Conservation (phyloP, 108 stramenopile genomes). For the Cyclotella baltica region DNA sequence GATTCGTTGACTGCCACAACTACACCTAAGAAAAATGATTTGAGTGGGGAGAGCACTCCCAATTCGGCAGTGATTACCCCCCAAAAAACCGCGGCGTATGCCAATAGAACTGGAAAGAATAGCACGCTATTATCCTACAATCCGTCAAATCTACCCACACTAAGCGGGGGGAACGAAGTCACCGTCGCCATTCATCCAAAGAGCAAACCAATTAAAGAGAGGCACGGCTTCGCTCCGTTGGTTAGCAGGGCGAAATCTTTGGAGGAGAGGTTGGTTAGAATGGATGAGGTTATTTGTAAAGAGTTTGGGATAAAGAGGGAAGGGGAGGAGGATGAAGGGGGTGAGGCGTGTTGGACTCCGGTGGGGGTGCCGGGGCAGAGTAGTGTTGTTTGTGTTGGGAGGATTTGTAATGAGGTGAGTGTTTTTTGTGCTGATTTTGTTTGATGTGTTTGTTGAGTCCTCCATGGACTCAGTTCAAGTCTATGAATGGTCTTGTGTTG, state of each 20-base stretch:
- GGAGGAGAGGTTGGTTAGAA: slow-evolving; percentile 71
- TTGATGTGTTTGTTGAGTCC: not conserved
- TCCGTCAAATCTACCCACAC: not conserved
- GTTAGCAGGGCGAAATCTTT: slow-evolving; percentile 80
- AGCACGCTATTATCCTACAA: not conserved
- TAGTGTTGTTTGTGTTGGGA: slow-evolving; percentile 81
- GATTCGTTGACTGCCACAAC: not conserved
- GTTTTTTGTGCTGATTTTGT: not conserved
- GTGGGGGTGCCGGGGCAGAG: slow-evolving; percentile 93
- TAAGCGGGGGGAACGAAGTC: not conserved
- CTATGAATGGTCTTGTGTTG: no score
- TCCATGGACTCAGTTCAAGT: not conserved
- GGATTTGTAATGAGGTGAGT: slow-evolving; percentile 90
- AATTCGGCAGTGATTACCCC: slow-evolving; percentile 10
- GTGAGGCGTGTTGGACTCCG: slow-evolving; percentile 57
- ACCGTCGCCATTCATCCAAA: slow-evolving; percentile 9
- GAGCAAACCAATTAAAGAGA: slow-evolving; percentile 52
- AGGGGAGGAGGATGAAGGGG: slow-evolving; percentile 43
- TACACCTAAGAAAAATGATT: not conserved
- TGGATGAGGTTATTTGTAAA: slow-evolving; percentile 64
- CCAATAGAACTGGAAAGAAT: not conserved
- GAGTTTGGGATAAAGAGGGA: slow-evolving; percentile 55
- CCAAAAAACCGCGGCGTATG: slow-evolving; percentile 6
- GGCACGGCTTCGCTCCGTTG: slow-evolving; percentile 95
- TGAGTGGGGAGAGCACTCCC: no score